Evolutionary conservation across 2,329 filamentous ascomycete species (phyloP), one percentile per base, ranked within the genome.

Genomic region (Gaeumannomyces sp.): DNA sequence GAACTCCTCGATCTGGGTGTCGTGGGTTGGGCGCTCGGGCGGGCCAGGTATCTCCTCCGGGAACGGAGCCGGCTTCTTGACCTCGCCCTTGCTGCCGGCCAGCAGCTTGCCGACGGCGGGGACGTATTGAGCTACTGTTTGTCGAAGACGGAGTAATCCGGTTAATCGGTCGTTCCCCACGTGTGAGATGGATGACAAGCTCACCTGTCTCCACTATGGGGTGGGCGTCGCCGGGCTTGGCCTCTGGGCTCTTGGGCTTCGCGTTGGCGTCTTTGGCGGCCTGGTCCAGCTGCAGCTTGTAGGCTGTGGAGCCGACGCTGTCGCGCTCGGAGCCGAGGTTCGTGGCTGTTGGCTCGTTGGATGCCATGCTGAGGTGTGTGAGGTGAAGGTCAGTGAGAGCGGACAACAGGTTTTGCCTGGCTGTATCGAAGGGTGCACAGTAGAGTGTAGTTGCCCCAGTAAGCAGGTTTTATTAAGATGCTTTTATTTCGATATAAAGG

Each of bases 1-100:
- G 66, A 85, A 85, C 33, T 83, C 79, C 66, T 82, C 81, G 62
- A 85, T 83, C 68, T 81, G 77, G 6, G 70, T 64, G 67, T 84
- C 82, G 64, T 84, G 77, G 28, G 74, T 67, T 0, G 81, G 81
- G 19, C 81, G 74, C 14, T 77, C 69, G 3, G 81, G 81, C 19
- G 78, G 78, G 3, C 76, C 78, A 10, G 69, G 62, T 4, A 67
- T 64, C 63, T 69, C 63, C 10, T 68, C 65, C 4, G 68, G 53
- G 10, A 59, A 10, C n/a, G 25, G 33, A 0, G 60, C 33, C 2
- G 65, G 58, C 11, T 73, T 65, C 61, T 73, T 70, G 53, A 76
- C 70, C 50, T 75, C 70, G 19, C 71, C 68, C 7, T 69, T 60
- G n/a, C 66, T 63, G 13, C 64, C 65, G 22, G 77, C 78, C 4